phyloP scores from a whole-genome alignment of 1,284 basidiomycete genomes.

The Pyrrhoderma noxium region DNA sequence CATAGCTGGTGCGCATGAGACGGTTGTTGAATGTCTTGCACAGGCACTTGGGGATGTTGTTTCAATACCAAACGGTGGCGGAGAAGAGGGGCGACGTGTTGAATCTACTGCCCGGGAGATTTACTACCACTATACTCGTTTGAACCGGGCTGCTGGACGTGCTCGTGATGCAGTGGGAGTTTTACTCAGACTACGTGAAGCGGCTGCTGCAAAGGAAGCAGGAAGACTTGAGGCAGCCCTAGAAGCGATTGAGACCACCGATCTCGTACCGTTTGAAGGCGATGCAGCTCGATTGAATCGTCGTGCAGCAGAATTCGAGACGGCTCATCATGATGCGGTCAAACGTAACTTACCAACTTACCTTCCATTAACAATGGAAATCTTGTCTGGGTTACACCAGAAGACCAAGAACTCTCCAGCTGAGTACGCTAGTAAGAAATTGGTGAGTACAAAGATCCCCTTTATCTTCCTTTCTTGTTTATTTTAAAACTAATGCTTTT shows the following conservation, averaged over 20 bases:
- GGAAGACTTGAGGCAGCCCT: slow-evolving; percentile 74
- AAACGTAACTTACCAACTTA: slow-evolving; percentile 88
- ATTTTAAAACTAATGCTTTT: slow-evolving; percentile 14
- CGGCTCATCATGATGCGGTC: slow-evolving; percentile 74
- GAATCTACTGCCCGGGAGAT: slow-evolving; percentile 80
- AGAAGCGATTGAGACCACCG: slow-evolving; percentile 83
- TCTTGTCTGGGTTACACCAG: slow-evolving; percentile 74
- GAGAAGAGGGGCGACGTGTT: slow-evolving; percentile 62
- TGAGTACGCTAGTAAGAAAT: slow-evolving; percentile 66
- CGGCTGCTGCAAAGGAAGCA: slow-evolving; percentile 68
- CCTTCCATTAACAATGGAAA: slow-evolving; percentile 91
- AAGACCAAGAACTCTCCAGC: slow-evolving; percentile 68
- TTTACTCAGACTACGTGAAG: slow-evolving; percentile 78
- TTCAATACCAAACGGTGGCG: slow-evolving; percentile 57
- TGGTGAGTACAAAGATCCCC: slow-evolving; percentile 52
- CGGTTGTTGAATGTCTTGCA: slow-evolving; percentile 84
- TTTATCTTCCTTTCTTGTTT: slow-evolving; percentile 11
- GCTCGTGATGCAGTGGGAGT: slow-evolving; percentile 75
- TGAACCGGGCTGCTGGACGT: slow-evolving; percentile 66
- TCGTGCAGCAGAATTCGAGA: slow-evolving; percentile 84
- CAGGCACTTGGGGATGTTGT: slow-evolving; percentile 85
- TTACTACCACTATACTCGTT: slow-evolving; percentile 80
- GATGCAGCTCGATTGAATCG: slow-evolving; percentile 84
- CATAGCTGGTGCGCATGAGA: slow-evolving; percentile 85
- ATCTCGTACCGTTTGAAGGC: slow-evolving; percentile 81